Base-by-base conservation (phyloP, 768 basidiomycete species). In the Xerocomellus intermedius region DNA sequence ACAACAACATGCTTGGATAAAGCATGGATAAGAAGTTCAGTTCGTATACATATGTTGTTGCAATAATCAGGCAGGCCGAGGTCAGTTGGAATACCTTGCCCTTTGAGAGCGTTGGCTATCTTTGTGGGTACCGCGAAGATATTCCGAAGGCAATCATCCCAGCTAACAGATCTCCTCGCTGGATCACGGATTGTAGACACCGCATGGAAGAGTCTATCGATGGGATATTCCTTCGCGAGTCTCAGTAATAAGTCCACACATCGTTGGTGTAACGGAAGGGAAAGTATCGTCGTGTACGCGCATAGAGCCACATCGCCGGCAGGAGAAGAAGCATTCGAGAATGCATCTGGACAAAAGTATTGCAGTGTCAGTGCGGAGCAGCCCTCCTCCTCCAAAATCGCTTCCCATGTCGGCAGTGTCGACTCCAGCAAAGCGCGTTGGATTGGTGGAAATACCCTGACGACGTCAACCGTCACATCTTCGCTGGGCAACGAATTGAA, bases 111-210 rank as follows among this genome's bases (percentile, higher is more conserved):
- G 71, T 98, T 97, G 22, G 89, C 86, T 8, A 89, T 82, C 69
- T 85, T 92, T n/a, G 76, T 75, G 33, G 95, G 93, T 8, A 95
- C 71, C 16, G 82, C 76, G 47, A 85, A 75, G 2, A 86, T 50
- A 54, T 82, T 79, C 32, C 81, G 82, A 22, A 94, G 81, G 59
- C 79, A 83, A 60, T 93, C 87, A 59, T 91, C 88, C 94, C 94
- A 97, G 42, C 65, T 63, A 21, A 80, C 62, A 32, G 68, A 71
- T 38, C 66, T 68, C 54, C 69, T 71, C 26, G 57, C 60, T 22
- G 42, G 53, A 21, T 59, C 54, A 42, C n/a, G 54, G 17, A 59
- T 56, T 2, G 70, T 57, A 63, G 80, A 84, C 17, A 86, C 64
- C 12, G 79, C 73, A n/a, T 68, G 62, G 66, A 87, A 82, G 32